Conservation (phyloP, 192 early-diverging fungal species). For the Funneliformis geosporum region DNA sequence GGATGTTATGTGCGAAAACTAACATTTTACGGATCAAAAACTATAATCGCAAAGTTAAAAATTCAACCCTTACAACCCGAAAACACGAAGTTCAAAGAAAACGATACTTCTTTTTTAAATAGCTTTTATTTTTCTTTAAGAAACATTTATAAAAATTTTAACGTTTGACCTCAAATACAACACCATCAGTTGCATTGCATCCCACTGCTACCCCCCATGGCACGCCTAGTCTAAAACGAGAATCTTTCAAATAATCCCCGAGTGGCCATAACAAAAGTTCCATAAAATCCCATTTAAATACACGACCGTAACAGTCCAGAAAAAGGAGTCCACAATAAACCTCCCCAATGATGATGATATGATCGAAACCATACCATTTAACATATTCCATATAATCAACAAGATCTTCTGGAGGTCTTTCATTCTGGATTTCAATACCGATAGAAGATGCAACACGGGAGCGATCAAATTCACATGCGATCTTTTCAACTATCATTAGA, state of each 20-base stretch:
- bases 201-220: conserved; percentile 18
- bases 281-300: conserved; percentile 1
- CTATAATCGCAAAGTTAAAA: too few species aligned
- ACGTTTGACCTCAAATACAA: conserved; percentile 20
- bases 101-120: too few species aligned
- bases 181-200: too few species aligned
- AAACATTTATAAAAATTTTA: too few species aligned
- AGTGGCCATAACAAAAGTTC: background rate
- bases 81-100: too few species aligned
- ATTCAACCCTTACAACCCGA: too few species aligned
- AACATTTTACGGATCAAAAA: too few species aligned
- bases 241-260: conserved; percentile 23
- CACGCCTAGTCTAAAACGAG: too few species aligned
- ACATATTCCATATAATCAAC: conserved; percentile 10
- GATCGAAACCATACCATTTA: conserved; percentile 17
- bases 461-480: conserved; percentile 2
- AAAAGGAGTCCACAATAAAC: conserved; percentile 8
- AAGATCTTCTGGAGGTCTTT: conserved; percentile 20
- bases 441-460: conserved; percentile 21
- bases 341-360: conserved; percentile 23
- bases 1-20: too few species aligned
- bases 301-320: conserved; percentile 20
- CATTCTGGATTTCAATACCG: background rate
- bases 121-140: too few species aligned
- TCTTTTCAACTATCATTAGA: conserved; percentile 12